Evolutionary conservation across 306 rosid species (phyloP).

Genomic region (Cotoneaster glaucophyllus): DNA sequence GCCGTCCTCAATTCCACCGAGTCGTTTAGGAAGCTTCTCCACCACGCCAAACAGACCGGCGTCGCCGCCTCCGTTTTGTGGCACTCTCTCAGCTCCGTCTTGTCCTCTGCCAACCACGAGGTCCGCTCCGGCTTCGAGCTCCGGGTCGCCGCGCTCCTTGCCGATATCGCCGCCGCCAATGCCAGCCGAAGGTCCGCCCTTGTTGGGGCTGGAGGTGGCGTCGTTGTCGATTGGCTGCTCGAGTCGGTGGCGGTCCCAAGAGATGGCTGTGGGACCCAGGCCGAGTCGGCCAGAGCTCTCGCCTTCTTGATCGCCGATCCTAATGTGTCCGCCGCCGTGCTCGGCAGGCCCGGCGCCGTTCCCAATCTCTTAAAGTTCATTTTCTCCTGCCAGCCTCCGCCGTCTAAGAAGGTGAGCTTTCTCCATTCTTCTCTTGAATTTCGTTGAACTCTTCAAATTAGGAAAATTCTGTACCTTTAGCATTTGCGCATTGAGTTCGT

Average conservation of each 20-base stretch:
- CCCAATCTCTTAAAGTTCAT: constrained; percentile 84
- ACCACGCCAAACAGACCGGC: constrained; percentile 63
- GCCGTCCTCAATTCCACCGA: constrained; percentile 42
- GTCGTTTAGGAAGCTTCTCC: constrained; percentile 43
- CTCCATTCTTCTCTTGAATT: background rate
- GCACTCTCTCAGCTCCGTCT: constrained; percentile 76
- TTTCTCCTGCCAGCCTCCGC: constrained; percentile 84
- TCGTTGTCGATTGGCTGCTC: constrained; percentile 88
- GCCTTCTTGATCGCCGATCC: constrained; percentile 88
- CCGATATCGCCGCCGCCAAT: constrained; percentile 80
- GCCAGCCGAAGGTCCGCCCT: constrained; percentile 72
- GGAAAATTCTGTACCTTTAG: background rate
- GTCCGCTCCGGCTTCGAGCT: constrained; percentile 91
- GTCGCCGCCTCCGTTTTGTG: constrained; percentile 73
- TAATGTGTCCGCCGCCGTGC: constrained; percentile 65
- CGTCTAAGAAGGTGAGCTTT: constrained; percentile 54
- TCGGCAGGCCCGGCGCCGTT: constrained; percentile 75
- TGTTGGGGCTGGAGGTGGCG: constrained; percentile 88
- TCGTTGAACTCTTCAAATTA: background rate
- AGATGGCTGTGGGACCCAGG: constrained; percentile 68
- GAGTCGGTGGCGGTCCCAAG: constrained; percentile 74
- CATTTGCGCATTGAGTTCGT: background rate
- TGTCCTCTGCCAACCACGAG: constrained; percentile 89
- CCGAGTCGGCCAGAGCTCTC: constrained; percentile 91
- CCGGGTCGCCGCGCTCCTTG: constrained; percentile 82